A percentile compares a stretch with the other conserved stretches of the same genome.
Evolutionary conservation across 805 yeast genomes (phyloP).

Genomic region (Lachancea lanzarotensis): DNA sequence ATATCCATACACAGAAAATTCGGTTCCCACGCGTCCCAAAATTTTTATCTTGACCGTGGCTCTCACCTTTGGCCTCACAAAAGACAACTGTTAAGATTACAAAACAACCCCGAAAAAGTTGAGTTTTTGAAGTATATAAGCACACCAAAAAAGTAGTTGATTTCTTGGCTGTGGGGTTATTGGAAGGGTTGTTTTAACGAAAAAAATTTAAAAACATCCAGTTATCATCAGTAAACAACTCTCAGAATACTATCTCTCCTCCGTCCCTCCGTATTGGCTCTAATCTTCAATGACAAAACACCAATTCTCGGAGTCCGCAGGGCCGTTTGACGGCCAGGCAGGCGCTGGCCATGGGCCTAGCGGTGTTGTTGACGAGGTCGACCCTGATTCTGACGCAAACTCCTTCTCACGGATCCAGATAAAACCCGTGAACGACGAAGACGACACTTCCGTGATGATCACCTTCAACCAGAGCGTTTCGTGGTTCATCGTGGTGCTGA

Average conservation of each 20-base stretch:
- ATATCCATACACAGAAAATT: too few relatives aligned
- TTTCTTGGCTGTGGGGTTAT: too few relatives aligned
- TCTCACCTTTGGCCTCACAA: neutral
- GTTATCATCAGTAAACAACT: too few relatives aligned
- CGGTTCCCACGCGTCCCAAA: neutral
- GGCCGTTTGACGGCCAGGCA: neutral
- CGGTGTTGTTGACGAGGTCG: neutral
- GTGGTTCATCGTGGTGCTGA: conserved; percentile 56
- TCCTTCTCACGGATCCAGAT: conserved; percentile 18
- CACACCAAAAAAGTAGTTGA: too few relatives aligned
- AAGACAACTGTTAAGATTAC: neutral
- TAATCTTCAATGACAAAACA: neutral
- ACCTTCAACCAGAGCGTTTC: conserved; percentile 52
- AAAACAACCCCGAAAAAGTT: too few relatives aligned
- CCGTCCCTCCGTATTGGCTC: neutral
- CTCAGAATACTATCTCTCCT: too few relatives aligned
- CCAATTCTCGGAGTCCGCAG: neutral
- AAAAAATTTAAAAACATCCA: too few relatives aligned
- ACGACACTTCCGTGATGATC: conserved; percentile 41
- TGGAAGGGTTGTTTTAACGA: too few relatives aligned
- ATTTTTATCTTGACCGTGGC: neutral
- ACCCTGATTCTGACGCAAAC: conserved; percentile 1
- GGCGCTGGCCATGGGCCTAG: neutral
- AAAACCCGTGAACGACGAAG: conserved; percentile 42
- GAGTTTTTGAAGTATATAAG: too few relatives aligned